Conservation (phyloP, 331 rosid species). For the Spiraea crenata region DNA sequence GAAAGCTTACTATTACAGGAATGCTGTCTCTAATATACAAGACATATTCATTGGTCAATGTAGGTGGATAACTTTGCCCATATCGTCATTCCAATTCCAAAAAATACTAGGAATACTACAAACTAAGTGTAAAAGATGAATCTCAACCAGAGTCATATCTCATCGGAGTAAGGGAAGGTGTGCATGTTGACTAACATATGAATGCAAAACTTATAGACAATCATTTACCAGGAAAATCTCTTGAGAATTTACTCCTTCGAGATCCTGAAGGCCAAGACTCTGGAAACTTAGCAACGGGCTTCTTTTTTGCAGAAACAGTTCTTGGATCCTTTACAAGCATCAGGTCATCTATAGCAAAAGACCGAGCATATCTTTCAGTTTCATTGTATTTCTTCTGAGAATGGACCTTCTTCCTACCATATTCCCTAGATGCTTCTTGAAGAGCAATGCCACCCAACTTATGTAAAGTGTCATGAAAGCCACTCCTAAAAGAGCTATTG, state of each 20-base stretch:
- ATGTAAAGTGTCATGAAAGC: slow-evolving; percentile 54
- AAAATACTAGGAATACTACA: not conserved
- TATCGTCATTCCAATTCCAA: not conserved
- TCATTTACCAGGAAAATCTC: slow-evolving; percentile 60
- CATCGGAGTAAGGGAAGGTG: not conserved
- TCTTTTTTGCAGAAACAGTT: slow-evolving; percentile 50
- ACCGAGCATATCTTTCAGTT: slow-evolving; percentile 28
- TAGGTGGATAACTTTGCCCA: not conserved
- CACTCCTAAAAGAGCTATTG: slow-evolving; percentile 55
- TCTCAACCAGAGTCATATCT: not conserved
- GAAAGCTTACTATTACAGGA: slow-evolving; percentile 1
- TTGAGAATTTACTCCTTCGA: slow-evolving; percentile 61
- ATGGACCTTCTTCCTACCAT: slow-evolving; percentile 52
- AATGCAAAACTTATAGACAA: not conserved
- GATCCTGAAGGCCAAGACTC: slow-evolving; percentile 75
- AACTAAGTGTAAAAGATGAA: not conserved
- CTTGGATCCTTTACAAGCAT: slow-evolving; percentile 59
- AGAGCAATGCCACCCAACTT: slow-evolving; percentile 78
- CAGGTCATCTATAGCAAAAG: slow-evolving; percentile 50
- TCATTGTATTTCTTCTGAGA: slow-evolving; percentile 42
- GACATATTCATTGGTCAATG: not conserved
- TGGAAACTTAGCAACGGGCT: slow-evolving; percentile 50
- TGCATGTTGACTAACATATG: not conserved
- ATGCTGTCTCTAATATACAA: not conserved
- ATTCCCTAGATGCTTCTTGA: slow-evolving; percentile 73